These are phyloP conservation scores for Quercus tomentella DNA, from an alignment of 331 rosid species.

Conservation along the genomic window DNA sequence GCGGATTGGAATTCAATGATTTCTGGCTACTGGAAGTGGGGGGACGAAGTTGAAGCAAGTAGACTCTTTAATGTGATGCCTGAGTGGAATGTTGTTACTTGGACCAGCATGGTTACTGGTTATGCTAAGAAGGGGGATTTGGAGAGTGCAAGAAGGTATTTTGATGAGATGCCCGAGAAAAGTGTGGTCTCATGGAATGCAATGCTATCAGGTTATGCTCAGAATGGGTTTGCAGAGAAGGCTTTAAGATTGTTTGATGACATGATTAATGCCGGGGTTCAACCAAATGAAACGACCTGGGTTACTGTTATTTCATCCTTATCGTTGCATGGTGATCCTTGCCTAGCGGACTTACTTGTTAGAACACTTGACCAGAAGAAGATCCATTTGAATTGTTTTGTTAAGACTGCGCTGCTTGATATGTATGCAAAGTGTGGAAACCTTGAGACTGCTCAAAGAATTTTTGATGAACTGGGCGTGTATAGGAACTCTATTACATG, in stretches of 20 bases:
- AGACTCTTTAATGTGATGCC: slow-evolving; percentile 39
- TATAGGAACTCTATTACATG: slow-evolving; percentile 42
- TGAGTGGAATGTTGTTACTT: slow-evolving; percentile 41
- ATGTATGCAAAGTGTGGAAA: slow-evolving; percentile 63
- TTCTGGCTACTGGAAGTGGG: slow-evolving; percentile 58
- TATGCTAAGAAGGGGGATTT: slow-evolving; percentile 37
- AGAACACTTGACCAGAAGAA: slow-evolving; percentile 28
- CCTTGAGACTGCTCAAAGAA: slow-evolving; percentile 39
- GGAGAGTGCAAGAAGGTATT: slow-evolving; percentile 44
- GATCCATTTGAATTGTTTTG: slow-evolving; percentile 43
- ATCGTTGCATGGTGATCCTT: slow-evolving; percentile 38
- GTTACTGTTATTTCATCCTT: slow-evolving; percentile 49
- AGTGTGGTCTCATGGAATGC: slow-evolving; percentile 76
- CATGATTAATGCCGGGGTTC: slow-evolving; percentile 35
- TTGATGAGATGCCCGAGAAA: slow-evolving; percentile 47
- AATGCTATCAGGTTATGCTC: slow-evolving; percentile 63
- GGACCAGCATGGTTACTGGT: slow-evolving; percentile 75
- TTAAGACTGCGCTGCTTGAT: slow-evolving; percentile 56
- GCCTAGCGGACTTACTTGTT: slow-evolving; percentile 36
- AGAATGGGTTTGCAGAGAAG: slow-evolving; percentile 41
- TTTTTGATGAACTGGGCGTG: slow-evolving; percentile 45
- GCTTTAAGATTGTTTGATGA: slow-evolving; percentile 46
- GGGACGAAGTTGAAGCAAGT: slow-evolving; percentile 48
- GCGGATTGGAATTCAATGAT: slow-evolving; percentile 72
- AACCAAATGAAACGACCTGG: slow-evolving; percentile 64